Conservation (phyloP, 306 rosid genomes). For the Nissolia schottii region DNA sequence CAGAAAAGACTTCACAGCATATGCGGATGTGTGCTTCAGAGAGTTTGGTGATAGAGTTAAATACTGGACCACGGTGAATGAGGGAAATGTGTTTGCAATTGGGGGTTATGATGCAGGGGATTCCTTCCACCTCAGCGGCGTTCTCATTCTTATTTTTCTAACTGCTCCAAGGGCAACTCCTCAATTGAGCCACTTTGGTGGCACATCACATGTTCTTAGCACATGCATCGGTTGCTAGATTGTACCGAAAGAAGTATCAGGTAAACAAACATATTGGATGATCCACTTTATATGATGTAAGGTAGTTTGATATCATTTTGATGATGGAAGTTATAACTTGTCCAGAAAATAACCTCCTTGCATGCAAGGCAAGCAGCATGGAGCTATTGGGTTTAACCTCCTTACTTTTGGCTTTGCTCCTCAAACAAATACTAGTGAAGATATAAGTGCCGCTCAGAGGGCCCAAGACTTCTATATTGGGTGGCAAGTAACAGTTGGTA, state of each 20-base stretch:
- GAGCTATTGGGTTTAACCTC: slow-evolving; percentile 51
- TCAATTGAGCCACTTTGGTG: slow-evolving; percentile 23
- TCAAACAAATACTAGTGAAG: slow-evolving; percentile 34
- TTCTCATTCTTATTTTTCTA: background rate
- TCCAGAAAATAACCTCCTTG: background rate
- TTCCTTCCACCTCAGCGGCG: slow-evolving; percentile 13
- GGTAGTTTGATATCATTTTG: background rate
- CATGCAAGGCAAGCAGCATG: slow-evolving; percentile 50
- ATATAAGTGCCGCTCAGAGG: slow-evolving; percentile 40
- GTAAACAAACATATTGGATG: background rate
- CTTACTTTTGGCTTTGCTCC: slow-evolving; percentile 32
- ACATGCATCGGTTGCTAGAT: too few species aligned
- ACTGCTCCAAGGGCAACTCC: slow-evolving; percentile 30
- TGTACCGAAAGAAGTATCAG: too few species aligned
- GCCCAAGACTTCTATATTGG: slow-evolving; percentile 40
- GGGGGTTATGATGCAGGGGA: slow-evolving; percentile 4
- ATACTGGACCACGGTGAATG: slow-evolving; percentile 41
- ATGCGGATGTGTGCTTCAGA: slow-evolving; percentile 35
- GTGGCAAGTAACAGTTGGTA: slow-evolving; percentile 34
- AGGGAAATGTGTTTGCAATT: background rate
- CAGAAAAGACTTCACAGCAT: slow-evolving; percentile 31
- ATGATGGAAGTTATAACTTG: background rate
- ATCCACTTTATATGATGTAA: too few species aligned
- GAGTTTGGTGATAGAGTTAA: slow-evolving; percentile 41
- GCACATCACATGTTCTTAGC: slow-evolving; percentile 26